phyloP scores from a whole-genome alignment of 305 asterid genomes.

The Solanum hybrid region DNA sequence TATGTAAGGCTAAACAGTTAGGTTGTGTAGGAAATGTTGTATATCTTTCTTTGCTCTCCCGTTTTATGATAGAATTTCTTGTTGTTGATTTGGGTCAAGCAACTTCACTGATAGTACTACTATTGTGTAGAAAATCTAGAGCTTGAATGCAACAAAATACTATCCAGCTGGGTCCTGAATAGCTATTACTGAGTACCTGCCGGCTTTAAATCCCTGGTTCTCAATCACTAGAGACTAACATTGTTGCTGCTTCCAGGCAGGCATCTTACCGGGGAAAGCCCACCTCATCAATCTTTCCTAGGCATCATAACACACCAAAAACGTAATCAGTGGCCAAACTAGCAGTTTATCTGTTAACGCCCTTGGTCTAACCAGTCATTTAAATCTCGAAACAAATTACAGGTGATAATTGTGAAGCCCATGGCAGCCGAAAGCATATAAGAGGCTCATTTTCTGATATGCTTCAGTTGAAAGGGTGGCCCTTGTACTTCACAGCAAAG shows the following conservation, averaged over 20 bases:
- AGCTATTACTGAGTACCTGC: not conserved
- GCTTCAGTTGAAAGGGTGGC: constrained; percentile 83
- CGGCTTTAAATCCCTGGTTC: not conserved
- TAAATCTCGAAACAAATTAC: constrained; percentile 67
- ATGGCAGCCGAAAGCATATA: constrained; percentile 57
- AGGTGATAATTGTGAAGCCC: constrained; percentile 61
- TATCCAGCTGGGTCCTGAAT: not conserved
- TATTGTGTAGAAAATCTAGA: not conserved
- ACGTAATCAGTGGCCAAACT: constrained; percentile 59
- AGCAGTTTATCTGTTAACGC: constrained; percentile 61
- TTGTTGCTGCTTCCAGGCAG: constrained; percentile 72
- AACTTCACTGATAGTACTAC: not conserved
- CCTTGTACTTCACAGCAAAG: constrained; percentile 89
- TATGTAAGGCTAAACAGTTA: not conserved
- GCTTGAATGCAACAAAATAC: not conserved
- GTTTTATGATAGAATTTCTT: not conserved
- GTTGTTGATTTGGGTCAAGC: not conserved
- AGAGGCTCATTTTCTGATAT: constrained; percentile 65
- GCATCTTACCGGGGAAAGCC: constrained; percentile 90
- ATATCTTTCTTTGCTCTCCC: not conserved
- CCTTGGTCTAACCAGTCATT: constrained; percentile 61
- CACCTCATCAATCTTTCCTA: constrained; percentile 79
- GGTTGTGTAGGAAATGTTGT: not conserved
- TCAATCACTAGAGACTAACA: not conserved
- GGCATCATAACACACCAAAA: constrained; percentile 47